Conservation (phyloP, 768 basidiomycete genomes). For the Mycena galopus region DNA sequence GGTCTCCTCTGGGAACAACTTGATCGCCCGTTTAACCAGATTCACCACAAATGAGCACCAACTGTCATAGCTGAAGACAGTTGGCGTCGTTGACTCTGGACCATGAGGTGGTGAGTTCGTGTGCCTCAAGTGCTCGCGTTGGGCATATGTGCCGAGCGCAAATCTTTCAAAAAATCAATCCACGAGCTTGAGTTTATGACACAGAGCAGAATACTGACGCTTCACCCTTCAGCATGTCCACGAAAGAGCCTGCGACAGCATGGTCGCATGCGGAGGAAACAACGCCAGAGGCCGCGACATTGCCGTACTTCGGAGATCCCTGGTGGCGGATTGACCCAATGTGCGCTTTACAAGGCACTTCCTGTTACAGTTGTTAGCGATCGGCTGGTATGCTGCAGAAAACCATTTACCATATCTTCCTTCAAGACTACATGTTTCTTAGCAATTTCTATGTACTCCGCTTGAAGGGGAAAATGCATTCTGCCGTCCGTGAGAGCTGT, state of each 20-base stretch:
- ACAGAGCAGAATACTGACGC: constrained; percentile 7
- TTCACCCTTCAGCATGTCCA: constrained; percentile 25
- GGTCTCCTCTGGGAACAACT: constrained; percentile 12
- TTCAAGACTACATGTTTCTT: neutral
- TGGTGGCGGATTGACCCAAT: constrained; percentile 26
- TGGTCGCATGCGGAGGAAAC: constrained; percentile 20
- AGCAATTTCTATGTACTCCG: neutral
- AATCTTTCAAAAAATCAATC: constrained; percentile 2
- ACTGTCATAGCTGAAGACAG: constrained; percentile 16
- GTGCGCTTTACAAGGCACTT: constrained; percentile 15
- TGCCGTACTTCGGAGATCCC: constrained; percentile 15
- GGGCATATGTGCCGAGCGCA: constrained; percentile 15
- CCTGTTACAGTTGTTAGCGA: constrained; percentile 1
- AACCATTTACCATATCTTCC: constrained; percentile 13
- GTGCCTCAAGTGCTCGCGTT: constrained; percentile 16
- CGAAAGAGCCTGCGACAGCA: constrained; percentile 13
- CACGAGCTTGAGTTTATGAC: neutral
- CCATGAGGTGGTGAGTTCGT: constrained; percentile 14
- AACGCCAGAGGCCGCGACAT: constrained; percentile 8
- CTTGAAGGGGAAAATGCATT: constrained; percentile 20
- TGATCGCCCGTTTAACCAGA: constrained; percentile 2
- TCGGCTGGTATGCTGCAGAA: neutral
- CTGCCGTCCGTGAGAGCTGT: constrained; percentile 16
- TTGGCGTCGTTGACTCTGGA: neutral
- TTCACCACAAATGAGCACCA: constrained; percentile 21